Evolutionary conservation across 306 rosid species (phyloP).

Genomic region (Casuarina cunninghamiana): DNA sequence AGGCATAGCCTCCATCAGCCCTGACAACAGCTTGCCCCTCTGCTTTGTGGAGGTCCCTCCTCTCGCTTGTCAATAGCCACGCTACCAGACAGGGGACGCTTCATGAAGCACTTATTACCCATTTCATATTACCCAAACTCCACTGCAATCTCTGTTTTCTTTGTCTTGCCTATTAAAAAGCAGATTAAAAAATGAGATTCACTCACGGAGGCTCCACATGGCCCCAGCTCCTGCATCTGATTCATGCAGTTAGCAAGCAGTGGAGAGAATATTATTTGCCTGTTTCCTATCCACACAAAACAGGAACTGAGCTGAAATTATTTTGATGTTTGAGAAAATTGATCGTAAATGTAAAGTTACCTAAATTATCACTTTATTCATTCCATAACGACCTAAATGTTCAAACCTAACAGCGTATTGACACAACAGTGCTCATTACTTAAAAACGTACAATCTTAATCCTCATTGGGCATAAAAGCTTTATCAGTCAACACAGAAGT

Average conservation of each 20-base stretch:
- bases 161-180: no score
- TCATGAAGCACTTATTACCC: no score
- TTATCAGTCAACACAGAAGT: slow-evolving; percentile 12
- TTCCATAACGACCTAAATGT: slow-evolving; percentile 14
- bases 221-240: neutral
- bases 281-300: neutral
- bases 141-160: no score
- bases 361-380: slow-evolving; percentile 8
- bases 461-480: slow-evolving; percentile 9
- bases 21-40: no score
- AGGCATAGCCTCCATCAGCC: no score
- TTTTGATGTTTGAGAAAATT: neutral
- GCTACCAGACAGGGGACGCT: no score
- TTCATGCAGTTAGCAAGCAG: neutral
- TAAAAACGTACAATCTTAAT: slow-evolving; percentile 15
- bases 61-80: no score
- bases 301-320: neutral
- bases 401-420: neutral
- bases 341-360: neutral
- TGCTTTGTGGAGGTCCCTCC: no score
- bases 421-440: slow-evolving; percentile 12
- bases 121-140: no score
- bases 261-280: neutral
- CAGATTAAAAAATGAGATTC: no score
- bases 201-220: neutral